phyloP scores from a whole-genome alignment of 495 filamentous ascomycete species.

The Podospora pseudoanserina region DNA sequence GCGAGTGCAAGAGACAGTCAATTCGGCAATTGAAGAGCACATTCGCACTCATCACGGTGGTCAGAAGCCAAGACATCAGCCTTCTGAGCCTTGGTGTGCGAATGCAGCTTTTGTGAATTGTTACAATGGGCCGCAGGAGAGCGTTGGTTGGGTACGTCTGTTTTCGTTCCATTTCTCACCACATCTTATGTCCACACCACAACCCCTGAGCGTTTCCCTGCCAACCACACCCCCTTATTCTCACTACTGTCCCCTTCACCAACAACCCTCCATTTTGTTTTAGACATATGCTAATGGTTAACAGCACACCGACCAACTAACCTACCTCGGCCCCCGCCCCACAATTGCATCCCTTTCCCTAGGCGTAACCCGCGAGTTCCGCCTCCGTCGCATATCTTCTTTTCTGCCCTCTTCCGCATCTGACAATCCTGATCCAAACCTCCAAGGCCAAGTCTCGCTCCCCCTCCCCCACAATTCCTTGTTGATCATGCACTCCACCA shows the following conservation, averaged over 20 bases:
- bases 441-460: slow-evolving; percentile 81
- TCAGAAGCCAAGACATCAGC: slow-evolving; percentile 74
- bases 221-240: neutral
- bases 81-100: slow-evolving; percentile 66
- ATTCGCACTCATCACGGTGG: slow-evolving; percentile 60
- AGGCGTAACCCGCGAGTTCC: slow-evolving; percentile 86
- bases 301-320: slow-evolving; percentile 79
- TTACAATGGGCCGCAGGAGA: slow-evolving; percentile 74
- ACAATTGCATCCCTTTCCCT: slow-evolving; percentile 87
- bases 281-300: neutral
- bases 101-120: slow-evolving; percentile 95
- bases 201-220: neutral
- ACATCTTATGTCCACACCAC: neutral
- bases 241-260: neutral
- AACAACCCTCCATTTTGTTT: neutral
- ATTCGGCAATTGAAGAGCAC: slow-evolving; percentile 63
- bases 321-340: slow-evolving; percentile 84
- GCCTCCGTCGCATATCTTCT: slow-evolving; percentile 69
- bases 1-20: slow-evolving; percentile 69
- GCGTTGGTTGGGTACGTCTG: slow-evolving; percentile 63
- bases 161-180: neutral
- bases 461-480: slow-evolving; percentile 92
- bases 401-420: slow-evolving; percentile 18
- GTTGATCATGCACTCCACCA: slow-evolving; percentile 90
- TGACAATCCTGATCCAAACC: slow-evolving; percentile 28